Evolutionary conservation across 331 rosid genomes (phyloP), one percentile per base, ranked within the genome.

Genomic region (Rhamnella rubrinervis): DNA sequence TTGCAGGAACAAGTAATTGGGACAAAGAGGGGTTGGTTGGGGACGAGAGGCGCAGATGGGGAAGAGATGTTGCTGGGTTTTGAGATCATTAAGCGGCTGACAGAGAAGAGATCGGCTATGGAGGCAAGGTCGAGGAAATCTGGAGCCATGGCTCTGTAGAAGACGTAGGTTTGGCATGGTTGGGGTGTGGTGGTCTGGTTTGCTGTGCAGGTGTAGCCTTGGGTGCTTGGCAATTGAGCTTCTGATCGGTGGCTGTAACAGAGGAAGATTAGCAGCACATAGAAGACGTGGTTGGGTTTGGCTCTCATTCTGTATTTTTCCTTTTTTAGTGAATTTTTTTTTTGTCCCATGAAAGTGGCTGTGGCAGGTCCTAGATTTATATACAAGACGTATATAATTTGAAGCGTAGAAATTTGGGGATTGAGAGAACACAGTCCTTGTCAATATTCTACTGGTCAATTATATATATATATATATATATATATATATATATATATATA

Each of bases 1-100:
- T 87, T 80, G 85, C 99, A 91, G 7, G 86, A 81, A 55, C 99
- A 95, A 5, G 85, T 20, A 2, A 95, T 1, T 20, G 99, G 99
- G 58, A 95, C 41, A 5, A 95, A 70, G 52, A 95, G 91, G 44
- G 84, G 57, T 18, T 91, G 96, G 35, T 57, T 52, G 0, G 78
- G 75, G 67, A 79, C 9, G 10, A 95, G 78, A 9, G 89, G 53
- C 0, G 86, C 7, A 1, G 85, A 79, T 14, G 88, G 81, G 61
- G 86, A 66, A 7, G 97, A 80, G 40, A 95, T 85, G 78, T 91
- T 95, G 72, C 90, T 85, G 4, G 89, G 90, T 0, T 61, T 26
- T 1, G 98, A 63, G 12, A 95, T 89, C 78, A 73, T 65, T 62
- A 77, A 83, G 37, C 97, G 88, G 79, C 95, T 89, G 11, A 91